Percentiles rank a stretch among this genome's conserved stretches.
Conservation (phyloP, 345 rosid genomes). For the Linum usitatissimum region DNA sequence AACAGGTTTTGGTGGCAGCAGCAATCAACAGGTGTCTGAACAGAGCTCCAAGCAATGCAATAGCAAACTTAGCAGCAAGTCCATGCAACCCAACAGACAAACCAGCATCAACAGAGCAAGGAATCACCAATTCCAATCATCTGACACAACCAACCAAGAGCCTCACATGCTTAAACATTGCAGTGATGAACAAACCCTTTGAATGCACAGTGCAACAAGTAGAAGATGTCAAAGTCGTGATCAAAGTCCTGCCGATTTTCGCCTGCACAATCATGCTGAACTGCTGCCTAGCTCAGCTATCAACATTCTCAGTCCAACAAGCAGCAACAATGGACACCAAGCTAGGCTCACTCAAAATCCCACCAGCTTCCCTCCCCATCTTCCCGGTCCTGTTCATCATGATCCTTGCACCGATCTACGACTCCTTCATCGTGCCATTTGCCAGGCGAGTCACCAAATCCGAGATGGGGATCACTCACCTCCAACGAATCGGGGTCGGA, state of each 20-base stretch:
- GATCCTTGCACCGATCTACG: not conserved
- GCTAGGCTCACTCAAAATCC: not conserved
- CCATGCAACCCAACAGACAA: not conserved
- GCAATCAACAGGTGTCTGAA: not conserved
- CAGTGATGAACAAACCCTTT: not conserved
- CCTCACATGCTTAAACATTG: not conserved
- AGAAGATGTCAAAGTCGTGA: not conserved
- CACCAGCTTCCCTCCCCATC: not conserved
- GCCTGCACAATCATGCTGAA: not conserved
- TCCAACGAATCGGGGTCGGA: not conserved
- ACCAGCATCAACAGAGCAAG: not conserved
- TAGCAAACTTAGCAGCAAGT: not conserved
- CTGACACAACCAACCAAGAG: not conserved
- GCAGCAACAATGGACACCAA: slow-evolving; percentile 1
- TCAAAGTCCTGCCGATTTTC: not conserved
- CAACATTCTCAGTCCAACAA: slow-evolving; percentile 1
- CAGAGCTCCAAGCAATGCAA: slow-evolving; percentile 1
- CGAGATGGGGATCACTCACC: not conserved
- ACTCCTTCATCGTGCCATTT: not conserved
- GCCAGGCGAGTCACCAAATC: not conserved
- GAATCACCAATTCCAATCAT: not conserved
- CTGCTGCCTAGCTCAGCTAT: not conserved
- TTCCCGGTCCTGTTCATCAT: not conserved
- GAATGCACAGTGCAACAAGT: not conserved
- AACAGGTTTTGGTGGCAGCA: not conserved